Base-by-base conservation (phyloP, 208 protist species). In the Jaenimonas drosophilae region DNA sequence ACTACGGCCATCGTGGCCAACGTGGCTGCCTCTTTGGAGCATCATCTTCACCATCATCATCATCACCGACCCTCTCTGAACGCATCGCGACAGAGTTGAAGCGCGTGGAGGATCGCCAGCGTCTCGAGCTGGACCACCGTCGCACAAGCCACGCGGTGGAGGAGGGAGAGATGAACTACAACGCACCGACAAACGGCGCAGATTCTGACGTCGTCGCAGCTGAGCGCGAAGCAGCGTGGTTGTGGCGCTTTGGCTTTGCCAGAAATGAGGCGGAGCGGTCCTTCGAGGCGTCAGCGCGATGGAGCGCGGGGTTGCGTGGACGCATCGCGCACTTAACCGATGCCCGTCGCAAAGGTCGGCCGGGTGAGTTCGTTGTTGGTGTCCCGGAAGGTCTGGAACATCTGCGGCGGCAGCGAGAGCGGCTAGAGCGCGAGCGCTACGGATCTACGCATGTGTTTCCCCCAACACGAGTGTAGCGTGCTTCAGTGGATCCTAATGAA, bases 351-450 rank as follows among this genome's bases (percentile, higher is more conserved):
- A 77, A 75, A 20, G 86, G 81, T 3, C 55, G 64, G 6, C 67
- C 76, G 1, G 86, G 78, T 16, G 78, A 88, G 64, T 94, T 91
- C 72, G 81, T 94, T 20, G 58, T 94, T 34, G 86, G 86, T 0
- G 86, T 94, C n/a, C 86, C 86, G 1, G 81, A 94, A 54, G 79
- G 81, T 0, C 70, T 94, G 31, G 64, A 64, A 41, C 61, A 79
- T 47, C 62, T 94, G 36, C 71, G 79, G 2, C 73, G 86, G 50
- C 74, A 91, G 54, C 74, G 86, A 1, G 75, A 76, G 45, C 54
- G 52, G 20, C 59, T 94, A 3, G 78, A 94, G 64, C 59, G 81
- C 5, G 76, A 91, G 50, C 70, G 71, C 1, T 94, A 89, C 64
- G 38, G 54, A 19, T 72, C 67, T 29, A 47, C 64, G 1, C 44